These are phyloP conservation scores for Annulohypoxylon moriforme DNA, from an alignment of 495 filamentous ascomycete genomes.

Conservation along the genomic window DNA sequence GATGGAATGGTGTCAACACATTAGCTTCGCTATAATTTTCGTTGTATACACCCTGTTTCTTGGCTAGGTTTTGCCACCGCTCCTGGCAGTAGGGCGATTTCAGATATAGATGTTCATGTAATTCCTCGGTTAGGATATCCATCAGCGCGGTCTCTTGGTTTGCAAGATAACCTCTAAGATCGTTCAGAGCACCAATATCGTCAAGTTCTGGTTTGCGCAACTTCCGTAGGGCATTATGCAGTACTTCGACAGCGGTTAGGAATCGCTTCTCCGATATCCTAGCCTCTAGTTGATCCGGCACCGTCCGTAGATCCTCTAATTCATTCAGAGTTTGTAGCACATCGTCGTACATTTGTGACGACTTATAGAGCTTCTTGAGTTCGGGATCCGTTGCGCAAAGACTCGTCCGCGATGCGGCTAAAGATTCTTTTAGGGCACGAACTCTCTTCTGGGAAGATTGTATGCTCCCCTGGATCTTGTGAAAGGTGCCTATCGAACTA, in stretches of 20 bases:
- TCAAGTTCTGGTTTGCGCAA: slow-evolving; percentile 90
- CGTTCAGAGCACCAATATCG: slow-evolving; percentile 86
- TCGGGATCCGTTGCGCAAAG: slow-evolving; percentile 91
- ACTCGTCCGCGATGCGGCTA: slow-evolving; percentile 83
- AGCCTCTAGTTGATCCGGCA: slow-evolving; percentile 93
- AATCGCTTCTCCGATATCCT: slow-evolving; percentile 96
- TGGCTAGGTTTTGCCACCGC: slow-evolving; percentile 82
- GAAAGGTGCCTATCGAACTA: slow-evolving; percentile 97
- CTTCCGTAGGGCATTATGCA: slow-evolving; percentile 85
- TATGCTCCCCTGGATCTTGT: slow-evolving; percentile 96
- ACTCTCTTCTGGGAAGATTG: slow-evolving; percentile 87
- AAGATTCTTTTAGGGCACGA: slow-evolving; percentile 80
- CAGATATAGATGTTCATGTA: slow-evolving; percentile 96
- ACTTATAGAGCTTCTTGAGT: slow-evolving; percentile 83
- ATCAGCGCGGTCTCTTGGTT: slow-evolving; percentile 93
- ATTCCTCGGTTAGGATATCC: slow-evolving; percentile 94
- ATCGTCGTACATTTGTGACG: slow-evolving; percentile 90
- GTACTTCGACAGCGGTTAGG: slow-evolving; percentile 87
- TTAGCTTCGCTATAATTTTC: slow-evolving; percentile 60
- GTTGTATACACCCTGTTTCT: slow-evolving; percentile 58
- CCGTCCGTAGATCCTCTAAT: slow-evolving; percentile 88
- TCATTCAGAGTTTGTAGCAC: slow-evolving; percentile 85
- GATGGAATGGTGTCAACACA: slow-evolving; percentile 70
- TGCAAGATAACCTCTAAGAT: slow-evolving; percentile 85
- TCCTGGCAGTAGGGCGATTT: slow-evolving; percentile 97